Conservation (phyloP, 106 monocot genomes). For the Acorus calamus region DNA sequence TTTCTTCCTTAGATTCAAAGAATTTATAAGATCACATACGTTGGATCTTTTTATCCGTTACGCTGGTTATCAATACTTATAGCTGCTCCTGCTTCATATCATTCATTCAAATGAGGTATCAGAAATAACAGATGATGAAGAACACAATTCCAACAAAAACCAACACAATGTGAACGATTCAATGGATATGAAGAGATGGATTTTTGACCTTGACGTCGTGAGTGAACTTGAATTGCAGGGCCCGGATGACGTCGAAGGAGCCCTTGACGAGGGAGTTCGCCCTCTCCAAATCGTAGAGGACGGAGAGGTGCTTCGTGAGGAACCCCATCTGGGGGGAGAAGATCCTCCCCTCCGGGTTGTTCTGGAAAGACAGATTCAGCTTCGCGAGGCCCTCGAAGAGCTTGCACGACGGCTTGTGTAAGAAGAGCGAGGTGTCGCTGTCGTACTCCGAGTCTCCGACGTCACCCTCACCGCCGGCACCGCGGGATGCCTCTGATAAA, state of each 20-base stretch:
- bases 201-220: conserved; percentile 62
- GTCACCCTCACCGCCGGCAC: conserved; percentile 51
- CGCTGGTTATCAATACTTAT: too few species aligned
- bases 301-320: conserved; percentile 41
- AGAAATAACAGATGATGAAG: too few species aligned
- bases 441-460: conserved; percentile 87
- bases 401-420: conserved; percentile 75
- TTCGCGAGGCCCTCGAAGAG: conserved; percentile 77
- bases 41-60: too few species aligned
- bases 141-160: too few species aligned
- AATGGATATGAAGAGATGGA: background rate
- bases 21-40: too few species aligned
- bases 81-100: too few species aligned
- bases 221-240: conserved; percentile 39
- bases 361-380: conserved; percentile 78
- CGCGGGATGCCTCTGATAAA: conserved; percentile 8
- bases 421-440: conserved; percentile 53
- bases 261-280: conserved; percentile 68
- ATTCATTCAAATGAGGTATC: too few species aligned
- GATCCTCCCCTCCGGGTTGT: conserved; percentile 37
- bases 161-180: too few species aligned
- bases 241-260: conserved; percentile 22
- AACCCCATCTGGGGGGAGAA: conserved; percentile 54
- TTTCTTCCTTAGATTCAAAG: too few species aligned
- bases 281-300: conserved; percentile 68